Conservation (phyloP, 306 rosid genomes). For the Spatholobus suberectus region DNA sequence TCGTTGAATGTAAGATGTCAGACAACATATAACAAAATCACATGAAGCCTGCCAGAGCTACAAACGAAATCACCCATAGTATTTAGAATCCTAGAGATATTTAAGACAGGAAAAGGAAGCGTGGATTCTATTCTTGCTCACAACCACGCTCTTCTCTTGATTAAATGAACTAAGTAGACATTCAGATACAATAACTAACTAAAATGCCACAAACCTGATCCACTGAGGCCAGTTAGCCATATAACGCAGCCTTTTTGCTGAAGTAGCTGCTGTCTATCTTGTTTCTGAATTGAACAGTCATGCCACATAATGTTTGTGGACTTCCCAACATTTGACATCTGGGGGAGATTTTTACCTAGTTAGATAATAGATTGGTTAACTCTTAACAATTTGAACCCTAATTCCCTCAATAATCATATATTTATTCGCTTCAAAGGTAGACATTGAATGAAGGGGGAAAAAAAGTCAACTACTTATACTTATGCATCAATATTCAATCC, state of each 20-base stretch:
- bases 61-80: slow-evolving; percentile 20
- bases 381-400: slow-evolving; percentile 44
- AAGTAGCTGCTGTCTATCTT: slow-evolving; percentile 78
- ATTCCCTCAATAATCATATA: background rate
- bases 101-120: background rate
- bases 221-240: slow-evolving; percentile 99
- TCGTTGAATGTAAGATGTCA: background rate
- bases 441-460: background rate
- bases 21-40: slow-evolving; percentile 8
- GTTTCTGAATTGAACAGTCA: slow-evolving; percentile 73
- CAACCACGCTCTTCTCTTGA: slow-evolving; percentile 15
- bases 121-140: background rate
- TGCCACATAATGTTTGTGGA: slow-evolving; percentile 92
- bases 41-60: background rate
- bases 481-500: slow-evolving; percentile 18
- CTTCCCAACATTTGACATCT: slow-evolving; percentile 66
- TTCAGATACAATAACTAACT: background rate
- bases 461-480: slow-evolving; percentile 5
- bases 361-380: slow-evolving; percentile 41
- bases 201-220: slow-evolving; percentile 81
- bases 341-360: slow-evolving; percentile 59
- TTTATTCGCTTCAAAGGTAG: slow-evolving; percentile 16
- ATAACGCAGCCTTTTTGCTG: slow-evolving; percentile 95
- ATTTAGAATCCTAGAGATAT: slow-evolving; percentile 15
- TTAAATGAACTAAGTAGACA: slow-evolving; percentile 24